Evolutionary conservation across 257 asterid genomes (phyloP), one percentile per base, ranked within the genome.

Genomic region (Solanum pinnatisectum): DNA sequence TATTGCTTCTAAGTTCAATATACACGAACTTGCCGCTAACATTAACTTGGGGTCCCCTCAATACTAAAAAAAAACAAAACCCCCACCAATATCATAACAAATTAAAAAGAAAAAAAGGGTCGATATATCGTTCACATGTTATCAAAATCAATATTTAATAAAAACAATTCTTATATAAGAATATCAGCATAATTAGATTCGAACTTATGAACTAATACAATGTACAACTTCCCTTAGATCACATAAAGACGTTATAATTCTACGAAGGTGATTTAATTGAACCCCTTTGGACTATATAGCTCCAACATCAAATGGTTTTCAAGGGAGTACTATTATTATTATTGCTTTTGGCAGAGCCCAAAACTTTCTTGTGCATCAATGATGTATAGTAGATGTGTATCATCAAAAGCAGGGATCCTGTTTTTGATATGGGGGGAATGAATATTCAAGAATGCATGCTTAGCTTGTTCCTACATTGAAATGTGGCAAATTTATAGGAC

Each of bases 351-450:
- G 68, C 30, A 81, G 85, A 81, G 85, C 70, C 85, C 70, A 81
- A 81, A 81, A 81, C 67, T 81, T 88, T 88, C 87, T 65, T 44
- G 90, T 63, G 81, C 76, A 85, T 77, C 90, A 77, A 77, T 85
- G 90, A 85, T 88, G 88, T 81, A 42, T 77, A 79, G 42, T 46
- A 81, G 42, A 81, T 65, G 83, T 39, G 87, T 23, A 37, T 70
- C 67, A 37, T 74, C 85, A 81, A 81, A 81, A 81, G 85, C 70
- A 37, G 70, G 70, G 85, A 81, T 81, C 42, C 2, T 81, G 85
- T 46, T 81, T 46, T 81, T 32, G 70, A 81, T 30, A 81, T 81
- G 85, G 85, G 85, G 85, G 78, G 13, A 71, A 71, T 71, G 13
- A 71, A 71, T 71, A 81, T 46, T 49, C 85, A 81, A 81, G 70